Evolutionary conservation across 768 basidiomycete species (phyloP), one percentile per base, ranked within the genome.

Genomic region (Collybiopsis luxurians): DNA sequence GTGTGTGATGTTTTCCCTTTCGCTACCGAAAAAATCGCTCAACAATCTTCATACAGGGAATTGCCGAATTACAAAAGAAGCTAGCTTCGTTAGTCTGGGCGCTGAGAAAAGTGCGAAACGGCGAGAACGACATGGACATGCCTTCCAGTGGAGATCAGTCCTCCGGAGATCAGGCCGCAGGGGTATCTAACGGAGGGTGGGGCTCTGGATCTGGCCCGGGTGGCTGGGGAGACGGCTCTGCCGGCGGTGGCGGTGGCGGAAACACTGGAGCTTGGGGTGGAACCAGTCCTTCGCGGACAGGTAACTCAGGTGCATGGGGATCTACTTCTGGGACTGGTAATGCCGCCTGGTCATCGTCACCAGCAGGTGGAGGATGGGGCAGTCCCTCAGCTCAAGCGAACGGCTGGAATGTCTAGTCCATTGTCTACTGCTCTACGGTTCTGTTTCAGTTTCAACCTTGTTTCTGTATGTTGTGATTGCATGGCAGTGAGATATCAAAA

Each of bases 41-140:
- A 50, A 11, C 48, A 26, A 52, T 26, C 50, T 53, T 21, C 45
- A 27, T 50, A 24, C 61, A 92, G 87, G 91, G 91, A 46, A 78
- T 93, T 21, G 78, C 82, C 31, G 88, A 90, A 69, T 78, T 93
- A 12, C 90, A 91, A 67, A 83, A 82, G 38, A 93, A 93, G 67
- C 74, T 93, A 27, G 91, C 88, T 2, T 90, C 87, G 61, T 77
- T 93, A 53, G 86, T 90, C 51, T 79, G 90, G 44, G 88, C 85
- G 10, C 15, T 54, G 53, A 24, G 53, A 10, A 54, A 42, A 43
- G 54, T 39, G 77, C 92, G 12, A 90, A 92, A 68, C 75, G 77
- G 12, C 79, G 78, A 56, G 36, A 77, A 82, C 13, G 85, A 89
- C 40, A 67, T 81, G 36, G 86, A 86, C 57, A 71, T 77, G 56